Evolutionary conservation across 306 rosid genomes (phyloP), one percentile per base, ranked within the genome.

Genomic region (Lathyrus aphaca): DNA sequence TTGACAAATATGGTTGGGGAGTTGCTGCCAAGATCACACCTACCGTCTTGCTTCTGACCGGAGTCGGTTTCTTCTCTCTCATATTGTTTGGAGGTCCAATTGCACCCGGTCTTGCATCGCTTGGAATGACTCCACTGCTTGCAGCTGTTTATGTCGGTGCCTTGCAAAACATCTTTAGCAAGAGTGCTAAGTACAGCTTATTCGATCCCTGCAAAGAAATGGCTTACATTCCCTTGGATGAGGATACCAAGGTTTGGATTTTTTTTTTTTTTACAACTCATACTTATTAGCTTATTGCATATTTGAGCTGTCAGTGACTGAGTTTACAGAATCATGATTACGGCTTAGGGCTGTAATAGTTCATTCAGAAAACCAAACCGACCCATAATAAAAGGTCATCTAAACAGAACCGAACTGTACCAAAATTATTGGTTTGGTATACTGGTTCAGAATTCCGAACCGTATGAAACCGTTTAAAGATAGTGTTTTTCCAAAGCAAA

Each of bases 101-200:
- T 14, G 85, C 86, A 29, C 99, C 99, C 0, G 69, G 74, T 57
- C 87, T 95, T 43, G 87, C 92, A 0, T 56, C 68, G 16, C 60
- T 91, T 0, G 99, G 99, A 78, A 68, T 95, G 86, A 89, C 99
- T 67, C 99, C 99, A 19, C 95, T 95, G 48, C 91, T 95, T 69
- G 99, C 99, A 37, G 99, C 99, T 16, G 99, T 95, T 2, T 95
- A 89, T 57, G 99, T 95, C 25, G 99, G 99, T 63, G 99, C 99
- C 21, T 0, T 95, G 95, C 99, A 95, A 75, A 95, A 95, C 86
- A 91, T 95, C 40, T 95, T 95, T 76, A 95, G 99, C 88, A 95
- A 95, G 84, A 95, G 99, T 82, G 99, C 99, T 39, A 95, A 95
- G 82, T 95, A 95, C 88, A 95, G 99, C 54, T 87, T 95, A 61